Percentiles rank a stretch among this genome's conserved stretches.
Conservation (phyloP, 495 filamentous ascomycete genomes). For the Penicillium pancosmium region DNA sequence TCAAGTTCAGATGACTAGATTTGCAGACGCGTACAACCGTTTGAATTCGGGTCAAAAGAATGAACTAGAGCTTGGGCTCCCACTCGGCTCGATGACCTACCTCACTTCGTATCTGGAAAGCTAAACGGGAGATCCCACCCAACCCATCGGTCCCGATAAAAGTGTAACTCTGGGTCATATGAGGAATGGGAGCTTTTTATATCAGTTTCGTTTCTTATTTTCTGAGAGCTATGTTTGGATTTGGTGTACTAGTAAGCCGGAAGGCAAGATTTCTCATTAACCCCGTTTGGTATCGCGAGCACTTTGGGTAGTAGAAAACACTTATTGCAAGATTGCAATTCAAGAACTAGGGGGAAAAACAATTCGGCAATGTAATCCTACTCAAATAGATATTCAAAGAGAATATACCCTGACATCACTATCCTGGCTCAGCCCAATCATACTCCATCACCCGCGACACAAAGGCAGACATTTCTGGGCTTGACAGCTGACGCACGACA, state of each 20-base stretch:
- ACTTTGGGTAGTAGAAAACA: background rate
- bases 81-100: conserved; percentile 12
- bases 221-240: background rate
- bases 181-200: background rate
- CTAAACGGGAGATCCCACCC: conserved; percentile 6
- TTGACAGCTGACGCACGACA: conserved; percentile 73
- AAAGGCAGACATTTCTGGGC: conserved; percentile 66
- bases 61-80: background rate
- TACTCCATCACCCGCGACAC: conserved; percentile 70
- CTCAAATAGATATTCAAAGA: background rate
- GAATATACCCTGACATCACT: conserved; percentile 30
- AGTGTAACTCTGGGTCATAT: conserved; percentile 10
- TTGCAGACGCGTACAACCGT: conserved; percentile 23
- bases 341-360: background rate
- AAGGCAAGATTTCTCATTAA: too few species aligned
- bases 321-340: background rate
- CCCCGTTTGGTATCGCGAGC: too few species aligned
- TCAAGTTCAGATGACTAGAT: conserved; percentile 22
- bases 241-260: too few species aligned
- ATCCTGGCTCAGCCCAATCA: conserved; percentile 66
- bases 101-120: conserved; percentile 3
- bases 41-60: conserved; percentile 5
- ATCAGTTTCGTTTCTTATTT: background rate
- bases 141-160: background rate
- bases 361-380: background rate